Evolutionary conservation across 371 early-diverging fungal genomes (phyloP), one percentile per base, ranked within the genome.

Genomic region (Mucor mucedo): DNA sequence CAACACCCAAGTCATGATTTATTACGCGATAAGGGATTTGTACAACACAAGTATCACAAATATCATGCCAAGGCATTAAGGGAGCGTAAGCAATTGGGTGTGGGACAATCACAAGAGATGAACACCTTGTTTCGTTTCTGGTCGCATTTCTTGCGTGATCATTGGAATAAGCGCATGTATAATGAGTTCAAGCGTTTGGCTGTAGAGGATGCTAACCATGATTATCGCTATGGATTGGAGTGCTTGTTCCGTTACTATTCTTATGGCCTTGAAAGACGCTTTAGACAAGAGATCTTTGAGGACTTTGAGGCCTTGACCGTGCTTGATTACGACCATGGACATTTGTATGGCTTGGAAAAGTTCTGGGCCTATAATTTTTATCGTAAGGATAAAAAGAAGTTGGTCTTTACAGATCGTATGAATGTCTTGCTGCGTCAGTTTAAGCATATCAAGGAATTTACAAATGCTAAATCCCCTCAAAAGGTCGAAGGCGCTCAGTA

Each of bases 121-220:
- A 97, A 97, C 84, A 96, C 96, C 4, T 80, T 97, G 57, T 97
- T 91, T 87, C 90, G 97, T n/a, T 97, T 97, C 91, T 97, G 98
- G 98, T 93, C 93, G 41, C 96, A 97, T 80, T 97, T 96, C 72
- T 82, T 97, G 74, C 93, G 97, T 72, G 96, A 96, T 75, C 92
- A 93, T 71, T 95, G 89, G 70, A 96, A 96, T 84, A 83, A 86
- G 70, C 87, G 87, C 63, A 96, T 97, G 96, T 95, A 95, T 73
- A 76, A 79, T 49, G 97, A 97, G 80, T 97, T 97, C 80, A 91
- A 90, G 77, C 80, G 85, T 11, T 75, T 96, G 47, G 94, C 98
- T 11, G 84, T 92, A 27, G 95, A 96, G 68, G 98, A 97, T 76
- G 93, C 95, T 35, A 82, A 85, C 49, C 84, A 86, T 48, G 87